Base-by-base conservation (phyloP, 2,329 filamentous ascomycete species). In the Hansfordia pulvinata region DNA sequence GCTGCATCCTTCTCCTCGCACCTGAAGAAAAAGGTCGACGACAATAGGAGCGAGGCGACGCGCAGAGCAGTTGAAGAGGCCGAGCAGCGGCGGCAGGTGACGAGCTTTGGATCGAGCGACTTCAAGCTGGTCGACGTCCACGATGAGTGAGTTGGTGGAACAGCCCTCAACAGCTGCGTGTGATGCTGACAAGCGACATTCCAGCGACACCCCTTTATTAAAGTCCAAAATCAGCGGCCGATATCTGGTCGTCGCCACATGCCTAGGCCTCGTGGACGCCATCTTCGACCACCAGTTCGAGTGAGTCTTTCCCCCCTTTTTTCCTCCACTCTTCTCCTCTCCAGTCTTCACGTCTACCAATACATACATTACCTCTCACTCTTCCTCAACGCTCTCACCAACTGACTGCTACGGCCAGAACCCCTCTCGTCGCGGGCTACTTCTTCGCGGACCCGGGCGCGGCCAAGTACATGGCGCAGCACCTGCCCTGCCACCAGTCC, bases 381-480 rank as follows among this genome's bases (percentile, higher is more conserved):
- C n/a, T n/a, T n/a, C n/a, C n/a, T n/a, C n/a, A n/a, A n/a, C n/a
- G n/a, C n/a, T n/a, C n/a, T n/a, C n/a, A n/a, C n/a, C n/a, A n/a
- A n/a, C n/a, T n/a, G n/a, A n/a, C n/a, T n/a, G n/a, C n/a, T n/a
- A n/a, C n/a, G n/a, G n/a, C 37, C 28, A 41, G 37, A 23, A 32
- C 29, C 1, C 42, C 50, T 1, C 38, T 63, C 2, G 44, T 59
- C 1, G 63, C 63, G 12, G 52, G 58, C 3, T 73, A 69, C 36
- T 51, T 65, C 33, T 76, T 72, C 40, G 58, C 60, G 8, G 49
- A 50, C 13, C 50, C 59, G 0, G 34, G 50, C 2, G 49, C 61
- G 3, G 65, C 60, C 10, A 76, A 76, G 41, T 77, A 76, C 34
- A 52, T 76, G 4, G 53, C 57, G 6, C 66, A 76, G 35, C 72